Conservation (phyloP, 2,329 filamentous ascomycete genomes). For the Pseudogymnoascus sp. region DNA sequence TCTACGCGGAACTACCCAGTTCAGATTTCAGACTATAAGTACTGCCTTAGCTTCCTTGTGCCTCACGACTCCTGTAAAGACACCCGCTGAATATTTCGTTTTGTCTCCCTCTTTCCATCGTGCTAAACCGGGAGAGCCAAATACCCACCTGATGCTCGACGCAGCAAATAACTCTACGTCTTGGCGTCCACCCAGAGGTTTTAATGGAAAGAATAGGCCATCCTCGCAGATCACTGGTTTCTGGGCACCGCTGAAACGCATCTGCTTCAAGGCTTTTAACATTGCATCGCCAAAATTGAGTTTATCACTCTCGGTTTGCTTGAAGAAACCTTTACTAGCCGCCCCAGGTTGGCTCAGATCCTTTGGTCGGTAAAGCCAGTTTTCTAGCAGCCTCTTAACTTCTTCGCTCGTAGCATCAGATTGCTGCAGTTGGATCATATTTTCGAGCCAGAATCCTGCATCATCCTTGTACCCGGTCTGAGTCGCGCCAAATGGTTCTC, state of each 20-base stretch:
- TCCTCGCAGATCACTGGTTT: neutral
- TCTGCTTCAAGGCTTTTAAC: neutral
- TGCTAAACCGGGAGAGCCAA: slow-evolving; percentile 11
- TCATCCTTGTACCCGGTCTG: neutral
- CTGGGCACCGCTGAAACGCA: neutral
- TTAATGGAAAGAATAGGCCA: neutral
- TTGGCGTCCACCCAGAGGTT: neutral
- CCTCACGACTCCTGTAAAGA: neutral
- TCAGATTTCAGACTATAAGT: neutral
- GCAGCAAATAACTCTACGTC: slow-evolving; percentile 15
- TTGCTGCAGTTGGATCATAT: neutral
- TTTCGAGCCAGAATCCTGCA: slow-evolving; percentile 5
- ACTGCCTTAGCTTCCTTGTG: neutral
- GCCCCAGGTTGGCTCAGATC: neutral
- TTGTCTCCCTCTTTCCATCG: neutral
- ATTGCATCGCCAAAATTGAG: neutral
- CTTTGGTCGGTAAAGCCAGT: neutral
- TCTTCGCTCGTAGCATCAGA: neutral
- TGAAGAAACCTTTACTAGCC: neutral
- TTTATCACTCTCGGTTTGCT: neutral
- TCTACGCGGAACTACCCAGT: neutral
- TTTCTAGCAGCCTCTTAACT: neutral
- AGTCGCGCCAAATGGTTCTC: neutral
- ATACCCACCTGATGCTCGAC: slow-evolving; percentile 11
- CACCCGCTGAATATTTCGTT: neutral